Base-by-base conservation (phyloP, 1,284 basidiomycete species). In the Cutaneotrichosporon cavernicola region DNA sequence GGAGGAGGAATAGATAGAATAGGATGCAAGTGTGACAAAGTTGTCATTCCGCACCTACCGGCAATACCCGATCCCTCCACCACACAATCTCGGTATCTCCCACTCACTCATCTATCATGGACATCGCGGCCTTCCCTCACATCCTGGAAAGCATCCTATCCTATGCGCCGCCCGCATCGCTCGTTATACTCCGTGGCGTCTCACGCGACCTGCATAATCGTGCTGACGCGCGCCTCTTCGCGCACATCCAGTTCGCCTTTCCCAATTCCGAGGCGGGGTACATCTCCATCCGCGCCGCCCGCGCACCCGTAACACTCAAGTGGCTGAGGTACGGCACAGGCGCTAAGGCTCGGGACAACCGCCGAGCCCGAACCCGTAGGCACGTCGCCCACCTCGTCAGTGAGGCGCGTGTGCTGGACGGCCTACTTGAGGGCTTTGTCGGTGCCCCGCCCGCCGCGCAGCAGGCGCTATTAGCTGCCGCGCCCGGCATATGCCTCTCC, bases 181-280 rank as follows among this genome's bases (percentile, higher is more conserved):
- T 55, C 18, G 34, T n/a, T 10, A 10, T 18, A 18, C 52, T 55
- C 8, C 52, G 52, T 32, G 34, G 52, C 9, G 52, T 36, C 14
- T 55, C 52, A 16, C 52, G 50, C 11, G 10, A 26, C 14, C 26
- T 51, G 9, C 22, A 26, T 30, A 5, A 26, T 10, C 22, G 50
- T 4, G 49, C 47, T 26, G 65, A 66, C 14, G 30, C 40, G 22
- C 22, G 4, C 5, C 34, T 66, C 2, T 52, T 58, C 7, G 5
- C 40, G 18, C 61, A 66, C 36, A 18, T 61, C 14, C 11, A 11
- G 3, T 11, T 55, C n/a, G 52, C 21, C 14, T 52, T 52, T 14
- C 50, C 26, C 16, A 5, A 9, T 10, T 18, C 22, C 1, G 30
- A 16, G 16, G 30, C 22, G 14, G 31, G 50, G 1, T 51, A 34